A percentile compares a stretch with the other conserved stretches of the same genome.
Conservation (phyloP, 768 basidiomycete species). For the Amanita fuliginea region DNA sequence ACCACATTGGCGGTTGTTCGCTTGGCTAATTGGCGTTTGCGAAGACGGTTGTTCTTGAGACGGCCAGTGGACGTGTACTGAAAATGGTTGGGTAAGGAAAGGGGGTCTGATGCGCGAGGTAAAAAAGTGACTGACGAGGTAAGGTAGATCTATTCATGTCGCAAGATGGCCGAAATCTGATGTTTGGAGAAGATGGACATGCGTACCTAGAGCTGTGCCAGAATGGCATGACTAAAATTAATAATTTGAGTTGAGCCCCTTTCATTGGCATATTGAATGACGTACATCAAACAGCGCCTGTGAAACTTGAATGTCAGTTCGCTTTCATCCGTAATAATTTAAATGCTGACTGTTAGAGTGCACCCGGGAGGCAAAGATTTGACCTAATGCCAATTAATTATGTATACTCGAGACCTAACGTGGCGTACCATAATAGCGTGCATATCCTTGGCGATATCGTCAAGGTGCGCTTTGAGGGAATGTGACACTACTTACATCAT, state of each 20-base stretch:
- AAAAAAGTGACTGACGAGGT: neutral
- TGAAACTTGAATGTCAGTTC: too few species aligned
- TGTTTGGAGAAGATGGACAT: neutral
- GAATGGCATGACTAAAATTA: slow-evolving; percentile 36
- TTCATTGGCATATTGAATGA: neutral
- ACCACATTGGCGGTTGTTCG: neutral
- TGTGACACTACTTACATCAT: slow-evolving; percentile 15
- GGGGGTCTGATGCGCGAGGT: neutral
- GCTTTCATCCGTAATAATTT: neutral
- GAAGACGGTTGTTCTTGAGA: slow-evolving; percentile 24
- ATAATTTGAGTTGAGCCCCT: neutral
- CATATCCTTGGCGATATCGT: slow-evolving; percentile 25
- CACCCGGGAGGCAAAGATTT: slow-evolving; percentile 36
- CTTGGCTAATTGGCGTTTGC: slow-evolving; percentile 21
- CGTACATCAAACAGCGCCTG: slow-evolving; percentile 41
- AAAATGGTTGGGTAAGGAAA: neutral
- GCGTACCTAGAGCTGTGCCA: slow-evolving; percentile 28
- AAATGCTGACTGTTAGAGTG: slow-evolving; percentile 33
- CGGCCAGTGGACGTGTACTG: slow-evolving; percentile 49
- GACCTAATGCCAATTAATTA: slow-evolving; percentile 17
- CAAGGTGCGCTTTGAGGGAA: too few species aligned
- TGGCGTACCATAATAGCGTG: slow-evolving; percentile 33
- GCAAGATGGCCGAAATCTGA: neutral
- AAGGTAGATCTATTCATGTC: slow-evolving; percentile 17
- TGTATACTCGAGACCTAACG: neutral